Percentiles rank a stretch among this genome's conserved stretches.
Conservation (phyloP, 768 basidiomycete species). For the Tubosaeta sp. region DNA sequence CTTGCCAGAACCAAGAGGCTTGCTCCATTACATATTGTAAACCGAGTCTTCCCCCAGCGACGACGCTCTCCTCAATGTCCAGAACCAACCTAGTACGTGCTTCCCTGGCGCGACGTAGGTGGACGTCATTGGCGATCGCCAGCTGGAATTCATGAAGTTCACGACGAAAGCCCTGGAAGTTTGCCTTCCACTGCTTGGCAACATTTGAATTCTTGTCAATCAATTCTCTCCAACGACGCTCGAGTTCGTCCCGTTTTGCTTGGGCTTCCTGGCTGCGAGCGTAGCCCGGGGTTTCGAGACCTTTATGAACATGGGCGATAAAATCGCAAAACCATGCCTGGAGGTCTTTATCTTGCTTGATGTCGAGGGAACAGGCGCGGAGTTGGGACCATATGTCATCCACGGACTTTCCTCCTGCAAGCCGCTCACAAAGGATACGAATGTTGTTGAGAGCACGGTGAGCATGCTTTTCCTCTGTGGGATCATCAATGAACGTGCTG, state of each 20-base stretch:
- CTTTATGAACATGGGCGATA: slow-evolving; percentile 41
- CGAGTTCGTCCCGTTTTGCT: slow-evolving; percentile 41
- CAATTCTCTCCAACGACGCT: slow-evolving; percentile 46
- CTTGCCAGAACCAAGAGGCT: slow-evolving; percentile 75
- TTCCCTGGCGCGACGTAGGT: slow-evolving; percentile 42
- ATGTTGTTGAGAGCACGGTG: slow-evolving; percentile 44
- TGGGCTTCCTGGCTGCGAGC: slow-evolving; percentile 45
- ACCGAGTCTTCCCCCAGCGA: slow-evolving; percentile 36
- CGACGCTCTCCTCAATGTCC: slow-evolving; percentile 44
- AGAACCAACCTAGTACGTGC: slow-evolving; percentile 47
- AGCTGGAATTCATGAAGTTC: slow-evolving; percentile 44
- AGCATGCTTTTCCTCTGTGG: slow-evolving; percentile 60
- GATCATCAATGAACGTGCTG: slow-evolving; percentile 55
- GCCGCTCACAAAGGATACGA: slow-evolving; percentile 45
- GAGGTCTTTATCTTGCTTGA: slow-evolving; percentile 51
- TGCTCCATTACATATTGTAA: slow-evolving; percentile 55
- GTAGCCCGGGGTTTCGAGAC: slow-evolving; percentile 50
- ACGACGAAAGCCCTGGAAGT: slow-evolving; percentile 42
- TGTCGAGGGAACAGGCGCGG: slow-evolving; percentile 41
- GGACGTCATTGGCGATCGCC: slow-evolving; percentile 46
- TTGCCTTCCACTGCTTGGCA: slow-evolving; percentile 48
- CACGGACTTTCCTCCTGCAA: slow-evolving; percentile 46
- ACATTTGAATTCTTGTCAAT: slow-evolving; percentile 41
- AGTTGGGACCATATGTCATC: slow-evolving; percentile 43
- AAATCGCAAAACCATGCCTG: slow-evolving; percentile 54